Base-by-base conservation (phyloP, 1,139 yeast species). In the Candida sp. region DNA sequence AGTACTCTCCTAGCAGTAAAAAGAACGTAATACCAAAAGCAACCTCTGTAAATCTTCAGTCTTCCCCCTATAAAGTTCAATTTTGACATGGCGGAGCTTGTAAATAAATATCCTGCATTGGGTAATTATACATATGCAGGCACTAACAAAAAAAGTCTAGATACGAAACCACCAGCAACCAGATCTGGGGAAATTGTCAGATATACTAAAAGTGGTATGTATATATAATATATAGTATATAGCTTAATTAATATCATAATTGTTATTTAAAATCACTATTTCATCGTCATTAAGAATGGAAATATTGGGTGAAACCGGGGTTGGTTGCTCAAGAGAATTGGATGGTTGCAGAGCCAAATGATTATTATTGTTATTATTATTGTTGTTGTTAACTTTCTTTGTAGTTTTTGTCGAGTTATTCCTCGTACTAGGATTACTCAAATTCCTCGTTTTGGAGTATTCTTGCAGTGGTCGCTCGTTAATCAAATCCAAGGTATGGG, bases 201-300 rank as follows among this genome's bases (percentile, higher is more conserved):
- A 15, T 15, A 15, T 15, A 15, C 19, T 15, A 15, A 15, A 15
- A 15, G 19, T 15, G 19, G 19, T 15, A 15, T 15, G 19, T 15
- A n/a, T 21, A 15, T 21, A 21, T n/a, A 22, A 12, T 7, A 21
- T 12, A 19, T 12, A 29, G n/a, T 21, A 12, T 37, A n/a, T 37
- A 21, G 9, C 15, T 32, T 37, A 49, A 40, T 56, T 53, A 36
- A 55, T 47, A 37, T 48, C 54, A 38, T 55, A 47, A 39, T 52
- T 58, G 35, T 47, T 49, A 36, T 61, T 61, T 48, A 61, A 51
- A 23, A 54, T 53, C 33, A 51, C 49, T 37, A 57, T 49, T 42
- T 63, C 68, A 11, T 60, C 60, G 3, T 60, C 61, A 40, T 61
- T 56, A 43, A 63, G 55, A 15, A 61, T 41, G 4, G 67, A 62